These are phyloP conservation scores for Straminergon stramineum DNA, from an alignment of 225 moss, liverwort and hornwort genomes.

Conservation along the genomic window DNA sequence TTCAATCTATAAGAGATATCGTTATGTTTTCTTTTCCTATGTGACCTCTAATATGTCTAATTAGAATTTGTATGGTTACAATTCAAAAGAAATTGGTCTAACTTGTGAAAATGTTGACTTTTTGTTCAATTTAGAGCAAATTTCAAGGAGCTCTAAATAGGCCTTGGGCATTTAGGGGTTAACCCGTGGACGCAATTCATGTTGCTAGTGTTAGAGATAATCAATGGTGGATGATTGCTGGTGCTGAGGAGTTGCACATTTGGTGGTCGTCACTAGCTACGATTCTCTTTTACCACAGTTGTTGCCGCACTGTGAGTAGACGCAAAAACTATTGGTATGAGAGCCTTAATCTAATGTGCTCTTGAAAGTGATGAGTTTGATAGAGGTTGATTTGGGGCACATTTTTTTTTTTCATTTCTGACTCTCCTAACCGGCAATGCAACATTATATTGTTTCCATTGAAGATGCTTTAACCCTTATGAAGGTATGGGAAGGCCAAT, in stretches of 20 bases:
- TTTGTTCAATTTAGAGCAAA: too few species aligned
- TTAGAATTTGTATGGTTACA: too few species aligned
- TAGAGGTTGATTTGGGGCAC: neutral
- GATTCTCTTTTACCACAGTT: neutral
- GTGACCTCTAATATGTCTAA: too few species aligned
- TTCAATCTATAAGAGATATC: too few species aligned
- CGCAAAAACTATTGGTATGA: neutral
- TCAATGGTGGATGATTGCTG: neutral
- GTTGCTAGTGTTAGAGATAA: neutral
- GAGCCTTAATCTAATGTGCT: too few species aligned
- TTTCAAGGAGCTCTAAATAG: too few species aligned
- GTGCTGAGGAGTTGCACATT: neutral
- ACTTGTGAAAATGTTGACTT: too few species aligned
- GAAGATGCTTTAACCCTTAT: neutral
- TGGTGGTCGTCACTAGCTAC: neutral
- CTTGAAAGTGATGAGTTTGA: neutral
- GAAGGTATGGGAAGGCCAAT: too few species aligned
- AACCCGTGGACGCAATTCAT: neutral
- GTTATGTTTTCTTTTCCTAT: too few species aligned
- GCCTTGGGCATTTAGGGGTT: too few species aligned
- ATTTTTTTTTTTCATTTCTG: neutral
- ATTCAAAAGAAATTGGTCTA: too few species aligned
- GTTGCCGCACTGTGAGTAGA: neutral
- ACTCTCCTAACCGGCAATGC: fast-evolving
- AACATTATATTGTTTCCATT: neutral